Evolutionary conservation across 495 filamentous ascomycete genomes (phyloP).

Genomic region (Trichodelitschia bisporula): DNA sequence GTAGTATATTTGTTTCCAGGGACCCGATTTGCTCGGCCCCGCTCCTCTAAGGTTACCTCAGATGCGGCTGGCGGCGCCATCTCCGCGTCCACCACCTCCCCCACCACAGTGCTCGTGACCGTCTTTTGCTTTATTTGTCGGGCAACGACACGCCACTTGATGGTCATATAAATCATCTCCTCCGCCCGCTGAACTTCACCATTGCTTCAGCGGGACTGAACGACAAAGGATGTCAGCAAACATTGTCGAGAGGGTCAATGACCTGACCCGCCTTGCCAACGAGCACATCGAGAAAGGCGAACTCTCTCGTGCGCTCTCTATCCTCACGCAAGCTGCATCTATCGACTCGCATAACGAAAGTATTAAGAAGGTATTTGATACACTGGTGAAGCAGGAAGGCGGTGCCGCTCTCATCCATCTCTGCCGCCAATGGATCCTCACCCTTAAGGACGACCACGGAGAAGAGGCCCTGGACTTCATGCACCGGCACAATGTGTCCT

Average conservation of each 20-base stretch:
- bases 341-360: conserved; percentile 29
- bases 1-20: no score
- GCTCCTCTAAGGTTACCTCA: no score
- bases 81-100: no score
- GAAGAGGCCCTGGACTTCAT: conserved; percentile 31
- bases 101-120: no score
- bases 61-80: no score
- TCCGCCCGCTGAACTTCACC: no score
- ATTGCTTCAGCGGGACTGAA: no score
- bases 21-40: no score
- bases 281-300: conserved; percentile 4
- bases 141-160: no score
- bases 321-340: conserved; percentile 36
- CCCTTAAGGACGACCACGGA: conserved; percentile 27
- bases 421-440: conserved; percentile 26
- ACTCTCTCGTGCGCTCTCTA: conserved; percentile 17
- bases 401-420: conserved; percentile 24
- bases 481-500: conserved; percentile 26
- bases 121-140: no score
- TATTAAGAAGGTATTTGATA: conserved; percentile 27
- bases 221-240: no score
- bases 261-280: conserved; percentile 5
- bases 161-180: no score
- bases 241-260: conserved; percentile 6
- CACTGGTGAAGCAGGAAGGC: conserved; percentile 23